Base-by-base conservation (phyloP, 148 eudicot species). In the Euryodendron excelsum region DNA sequence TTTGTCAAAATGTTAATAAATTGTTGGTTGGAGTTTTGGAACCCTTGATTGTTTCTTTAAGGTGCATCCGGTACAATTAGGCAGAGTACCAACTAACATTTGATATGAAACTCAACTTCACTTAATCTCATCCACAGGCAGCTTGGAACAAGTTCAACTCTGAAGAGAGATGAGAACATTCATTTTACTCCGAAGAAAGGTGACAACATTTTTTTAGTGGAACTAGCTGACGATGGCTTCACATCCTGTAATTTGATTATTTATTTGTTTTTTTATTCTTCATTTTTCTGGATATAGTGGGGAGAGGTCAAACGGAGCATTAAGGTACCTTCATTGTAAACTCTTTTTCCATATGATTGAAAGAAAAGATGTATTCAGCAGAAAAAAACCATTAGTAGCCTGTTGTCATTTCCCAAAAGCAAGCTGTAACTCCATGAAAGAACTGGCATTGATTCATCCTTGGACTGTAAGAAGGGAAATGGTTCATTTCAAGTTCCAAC, bases 61-160 rank as follows among this genome's bases (percentile, higher is more conserved):
- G n/a, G n/a, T n/a, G n/a, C n/a, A n/a, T n/a, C n/a, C n/a, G n/a
- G n/a, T n/a, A n/a, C n/a, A n/a, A n/a, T n/a, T n/a, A n/a, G n/a
- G n/a, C n/a, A n/a, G n/a, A n/a, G n/a, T n/a, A n/a, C n/a, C n/a
- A n/a, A n/a, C n/a, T n/a, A n/a, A n/a, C n/a, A n/a, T n/a, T n/a
- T n/a, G n/a, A n/a, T n/a, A n/a, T n/a, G n/a, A n/a, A n/a, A n/a
- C n/a, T n/a, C n/a, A n/a, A n/a, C n/a, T n/a, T n/a, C n/a, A n/a
- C n/a, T n/a, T n/a, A n/a, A n/a, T 76, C 55, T 56, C 21, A 44
- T 77, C 61, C 79, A 82, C 92, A 93, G 96, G 96, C 92, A 3
- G 98, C 96, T 80, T 93, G 96, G 96, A 84, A 86, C 88, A 90
- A 53, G 80, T 88, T 91, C 80, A 87, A 84, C 77, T 91, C 91